These are phyloP conservation scores for Rhodosporidiobolus odoratus DNA, from an alignment of 768 basidiomycete species.

Conservation along the genomic window DNA sequence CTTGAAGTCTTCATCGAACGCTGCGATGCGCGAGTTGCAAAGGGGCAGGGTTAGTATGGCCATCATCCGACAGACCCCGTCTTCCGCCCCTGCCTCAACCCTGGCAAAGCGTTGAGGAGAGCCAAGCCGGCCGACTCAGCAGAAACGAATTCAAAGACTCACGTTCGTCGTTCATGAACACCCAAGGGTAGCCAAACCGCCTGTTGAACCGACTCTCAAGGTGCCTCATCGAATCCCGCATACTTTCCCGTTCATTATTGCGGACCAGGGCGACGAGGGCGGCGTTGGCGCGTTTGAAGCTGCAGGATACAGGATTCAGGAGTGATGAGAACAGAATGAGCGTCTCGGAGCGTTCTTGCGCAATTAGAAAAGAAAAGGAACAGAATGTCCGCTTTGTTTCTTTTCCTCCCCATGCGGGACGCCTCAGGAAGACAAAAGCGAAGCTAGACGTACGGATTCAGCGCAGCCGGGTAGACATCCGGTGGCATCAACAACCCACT, in stretches of 20 bases:
- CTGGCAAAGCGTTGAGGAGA: not conserved
- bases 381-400: not conserved
- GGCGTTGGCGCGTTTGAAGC: slow-evolving; percentile 39
- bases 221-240: slow-evolving; percentile 51
- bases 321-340: not conserved
- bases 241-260: slow-evolving; percentile 33
- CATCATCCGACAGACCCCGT: no score
- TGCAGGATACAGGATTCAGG: not conserved
- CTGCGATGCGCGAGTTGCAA: slow-evolving; percentile 50
- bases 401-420: not conserved
- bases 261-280: slow-evolving; percentile 39
- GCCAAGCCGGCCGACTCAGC: no score
- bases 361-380: not conserved
- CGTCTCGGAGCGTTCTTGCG: not conserved
- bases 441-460: slow-evolving; percentile 30
- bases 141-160: not conserved
- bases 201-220: slow-evolving; percentile 84
- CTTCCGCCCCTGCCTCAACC: no score
- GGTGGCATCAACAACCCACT: slow-evolving; percentile 35
- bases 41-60: no score
- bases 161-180: slow-evolving; percentile 66
- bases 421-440: not conserved
- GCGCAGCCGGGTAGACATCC: slow-evolving; percentile 36
- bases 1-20: slow-evolving; percentile 69
- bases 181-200: slow-evolving; percentile 59